These are phyloP conservation scores for Heritiera littoralis DNA, from an alignment of 345 rosid genomes.

Conservation along the genomic window DNA sequence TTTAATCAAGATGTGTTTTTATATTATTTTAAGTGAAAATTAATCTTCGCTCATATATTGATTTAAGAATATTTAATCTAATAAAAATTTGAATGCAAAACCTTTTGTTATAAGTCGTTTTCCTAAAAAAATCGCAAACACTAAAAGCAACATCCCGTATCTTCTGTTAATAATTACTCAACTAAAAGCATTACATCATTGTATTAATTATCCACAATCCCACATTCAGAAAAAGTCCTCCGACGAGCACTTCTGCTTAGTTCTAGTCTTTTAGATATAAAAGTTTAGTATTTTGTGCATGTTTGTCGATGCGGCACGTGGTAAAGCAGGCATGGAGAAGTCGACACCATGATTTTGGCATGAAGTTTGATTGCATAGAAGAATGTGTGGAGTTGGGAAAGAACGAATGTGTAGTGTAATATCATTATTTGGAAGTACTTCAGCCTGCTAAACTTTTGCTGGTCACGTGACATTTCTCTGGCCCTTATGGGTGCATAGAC, in stretches of 20 bases:
- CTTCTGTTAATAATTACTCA: constrained; percentile 5
- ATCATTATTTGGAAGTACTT: constrained; percentile 5
- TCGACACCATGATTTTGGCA: constrained; percentile 60
- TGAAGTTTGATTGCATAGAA: constrained; percentile 40
- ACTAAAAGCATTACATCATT: constrained; percentile 20
- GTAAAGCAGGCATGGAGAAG: constrained; percentile 38
- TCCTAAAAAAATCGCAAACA: neutral
- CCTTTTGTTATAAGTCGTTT: too few relatives aligned
- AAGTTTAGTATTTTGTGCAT: constrained; percentile 20
- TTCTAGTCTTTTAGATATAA: neutral
- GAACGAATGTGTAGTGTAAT: too few relatives aligned
- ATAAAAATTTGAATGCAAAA: too few relatives aligned
- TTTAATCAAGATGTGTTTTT: too few relatives aligned
- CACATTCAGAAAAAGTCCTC: constrained; percentile 33
- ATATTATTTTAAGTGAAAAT: too few relatives aligned
- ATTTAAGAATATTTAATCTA: too few relatives aligned
- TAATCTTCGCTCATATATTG: too few relatives aligned
- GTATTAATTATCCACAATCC: constrained; percentile 23
- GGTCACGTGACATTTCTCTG: constrained; percentile 20
- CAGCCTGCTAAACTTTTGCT: constrained; percentile 1
- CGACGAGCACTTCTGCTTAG: constrained; percentile 15
- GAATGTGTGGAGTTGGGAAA: too few relatives aligned
- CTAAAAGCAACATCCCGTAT: constrained; percentile 26
- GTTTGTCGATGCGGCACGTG: constrained; percentile 33
- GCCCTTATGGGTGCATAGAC: constrained; percentile 25